Base-by-base conservation (phyloP, 768 basidiomycete species). In the Hypholoma sublateritium region DNA sequence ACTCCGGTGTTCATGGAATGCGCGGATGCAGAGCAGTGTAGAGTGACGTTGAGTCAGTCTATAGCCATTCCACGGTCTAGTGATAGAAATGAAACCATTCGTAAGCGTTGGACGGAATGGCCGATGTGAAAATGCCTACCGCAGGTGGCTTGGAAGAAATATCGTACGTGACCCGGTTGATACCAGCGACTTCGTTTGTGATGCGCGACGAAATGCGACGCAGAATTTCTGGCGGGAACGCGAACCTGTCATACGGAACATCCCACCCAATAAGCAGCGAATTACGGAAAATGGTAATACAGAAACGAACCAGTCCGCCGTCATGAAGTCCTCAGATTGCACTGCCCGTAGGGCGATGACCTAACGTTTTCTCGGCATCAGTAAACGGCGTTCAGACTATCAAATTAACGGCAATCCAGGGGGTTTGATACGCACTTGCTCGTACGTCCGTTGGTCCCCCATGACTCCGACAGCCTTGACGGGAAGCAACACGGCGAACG, bases 321-420 rank as follows among this genome's bases (percentile, higher is more conserved):
- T 99, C 97, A 99, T 99, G 69, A 99, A 99, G 72, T 99, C 97
- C 69, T 98, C 96, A n/a, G 95, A 88, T 69, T 92, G 89, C 8
- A 98, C 96, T 2, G 97, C 97, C 50, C 97, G 85, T 52, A 99
- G 79, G 1, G 93, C 92, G 56, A 98, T 93, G 48, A 99, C 95
- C 86, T 90, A 63, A 37, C 13, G 36, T 51, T 22, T 54, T 32
- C 56, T 53, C 63, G 19, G 50, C 56, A 45, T 55, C 28, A 49
- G 58, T 57, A 45, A 53, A 32, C 28, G 28, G 28, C 28, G 28
- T n/a, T n/a, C 28, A 32, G 28, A 32, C 28, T 32, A 32, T 32
- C 28, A 32, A 32, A 32, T 32, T 37, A 43, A 53, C 24, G 39
- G 12, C 32, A 37, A 24, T 28, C 19, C 21, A 52, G 36, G 32